Conservation (phyloP, 768 basidiomycete genomes). For the Mycena polygramma region DNA sequence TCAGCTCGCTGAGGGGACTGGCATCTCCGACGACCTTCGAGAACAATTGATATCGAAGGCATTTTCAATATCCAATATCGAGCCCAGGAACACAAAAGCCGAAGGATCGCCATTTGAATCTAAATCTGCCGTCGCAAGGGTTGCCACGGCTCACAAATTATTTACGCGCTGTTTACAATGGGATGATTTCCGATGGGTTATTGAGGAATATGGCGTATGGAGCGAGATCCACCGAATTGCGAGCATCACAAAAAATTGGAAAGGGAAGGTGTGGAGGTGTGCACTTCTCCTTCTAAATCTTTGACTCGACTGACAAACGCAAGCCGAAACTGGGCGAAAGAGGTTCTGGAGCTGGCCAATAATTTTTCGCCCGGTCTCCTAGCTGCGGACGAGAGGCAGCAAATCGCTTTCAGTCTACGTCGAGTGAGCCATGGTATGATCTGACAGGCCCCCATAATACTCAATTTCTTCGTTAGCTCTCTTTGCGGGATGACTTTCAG, state of each 20-base stretch:
- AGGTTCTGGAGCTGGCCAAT: not conserved
- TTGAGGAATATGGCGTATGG: not conserved
- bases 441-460: not conserved
- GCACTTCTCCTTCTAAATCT: no score
- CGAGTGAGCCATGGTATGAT: not conserved
- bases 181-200: not conserved
- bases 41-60: no score
- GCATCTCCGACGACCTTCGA: no score
- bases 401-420: not conserved
- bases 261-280: conserved; percentile 1
- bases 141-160: not conserved
- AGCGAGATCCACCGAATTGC: conserved; percentile 13
- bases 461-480: not conserved
- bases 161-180: not conserved
- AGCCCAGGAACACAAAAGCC: no score
- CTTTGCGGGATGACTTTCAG: not conserved
- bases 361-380: not conserved
- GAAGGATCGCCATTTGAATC: no score
- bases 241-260: not conserved
- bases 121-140: not conserved
- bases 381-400: not conserved
- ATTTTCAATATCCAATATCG: no score
- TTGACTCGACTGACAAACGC: not conserved
- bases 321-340: conserved; percentile 4
- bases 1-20: no score